A percentile compares a stretch with the other conserved stretches of the same genome.
These are phyloP conservation scores for Phytophthora tubulina DNA, from an alignment of 352 stramenopile species.

Conservation along the genomic window DNA sequence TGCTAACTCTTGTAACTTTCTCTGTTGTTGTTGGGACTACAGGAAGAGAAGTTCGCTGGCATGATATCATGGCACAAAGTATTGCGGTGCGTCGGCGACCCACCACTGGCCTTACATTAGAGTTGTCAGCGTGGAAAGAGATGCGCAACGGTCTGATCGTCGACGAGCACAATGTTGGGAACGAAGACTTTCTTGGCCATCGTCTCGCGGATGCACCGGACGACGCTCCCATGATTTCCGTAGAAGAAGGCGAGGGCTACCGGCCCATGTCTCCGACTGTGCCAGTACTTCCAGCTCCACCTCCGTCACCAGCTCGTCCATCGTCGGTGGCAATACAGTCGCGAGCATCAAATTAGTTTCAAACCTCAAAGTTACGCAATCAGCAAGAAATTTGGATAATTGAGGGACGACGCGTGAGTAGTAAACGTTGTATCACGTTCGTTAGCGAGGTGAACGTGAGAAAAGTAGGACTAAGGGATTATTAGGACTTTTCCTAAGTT, in stretches of 20 bases:
- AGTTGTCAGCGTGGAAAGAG: conserved; percentile 65
- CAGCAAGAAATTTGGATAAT: no score
- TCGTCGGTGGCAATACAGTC: background rate
- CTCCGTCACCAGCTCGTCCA: conserved; percentile 22
- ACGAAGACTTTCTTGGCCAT: conserved; percentile 30
- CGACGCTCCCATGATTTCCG: conserved; percentile 35
- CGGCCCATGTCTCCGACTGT: conserved; percentile 53
- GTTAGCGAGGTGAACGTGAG: no score
- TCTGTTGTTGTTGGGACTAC: background rate
- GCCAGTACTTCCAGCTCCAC: conserved; percentile 28
- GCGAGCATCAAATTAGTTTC: conserved; percentile 11
- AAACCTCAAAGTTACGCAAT: background rate
- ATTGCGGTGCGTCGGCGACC: conserved; percentile 30
- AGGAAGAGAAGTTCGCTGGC: conserved; percentile 36
- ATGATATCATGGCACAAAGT: conserved; percentile 30
- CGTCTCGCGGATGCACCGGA: conserved; percentile 19
- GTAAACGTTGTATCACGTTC: no score
- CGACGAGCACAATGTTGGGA: conserved; percentile 54
- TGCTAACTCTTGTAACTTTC: background rate
- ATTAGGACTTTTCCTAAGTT: no score
- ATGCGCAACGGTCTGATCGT: conserved; percentile 62
- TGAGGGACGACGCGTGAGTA: no score
- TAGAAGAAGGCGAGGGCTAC: conserved; percentile 57
- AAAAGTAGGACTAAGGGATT: no score
- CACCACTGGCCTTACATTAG: conserved; percentile 46